Percentiles rank a stretch among this genome's conserved stretches.
phyloP scores from a whole-genome alignment of 768 basidiomycete species.

The Mrakia blollopis region DNA sequence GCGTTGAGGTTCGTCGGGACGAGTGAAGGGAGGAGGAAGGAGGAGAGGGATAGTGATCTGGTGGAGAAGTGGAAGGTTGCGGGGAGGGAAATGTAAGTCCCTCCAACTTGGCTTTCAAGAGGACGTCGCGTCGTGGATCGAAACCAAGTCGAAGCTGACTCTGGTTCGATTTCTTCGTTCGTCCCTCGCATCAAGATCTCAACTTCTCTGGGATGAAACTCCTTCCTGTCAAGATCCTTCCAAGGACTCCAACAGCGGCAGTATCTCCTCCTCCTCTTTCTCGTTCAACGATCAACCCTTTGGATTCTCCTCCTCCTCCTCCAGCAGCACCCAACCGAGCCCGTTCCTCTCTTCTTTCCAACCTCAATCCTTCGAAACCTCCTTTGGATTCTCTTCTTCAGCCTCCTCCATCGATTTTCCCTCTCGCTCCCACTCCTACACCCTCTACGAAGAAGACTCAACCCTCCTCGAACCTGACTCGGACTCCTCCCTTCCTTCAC shows the following conservation, averaged over 20 bases:
- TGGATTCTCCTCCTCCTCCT: background rate
- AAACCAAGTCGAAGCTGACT: no score
- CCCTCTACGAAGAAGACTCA: background rate
- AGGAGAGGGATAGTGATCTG: background rate
- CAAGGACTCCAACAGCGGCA: no score
- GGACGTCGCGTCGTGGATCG: no score
- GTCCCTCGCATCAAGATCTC: background rate
- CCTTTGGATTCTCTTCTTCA: constrained; percentile 1
- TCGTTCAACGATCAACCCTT: background rate
- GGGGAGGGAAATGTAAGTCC: constrained; percentile 1
- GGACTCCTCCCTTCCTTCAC: constrained; percentile 4
- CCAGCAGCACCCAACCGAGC: background rate
- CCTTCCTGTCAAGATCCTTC: background rate
- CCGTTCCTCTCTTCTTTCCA: background rate
- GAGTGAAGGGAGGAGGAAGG: background rate
- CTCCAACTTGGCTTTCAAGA: background rate
- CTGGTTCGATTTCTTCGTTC: background rate
- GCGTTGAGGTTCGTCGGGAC: constrained; percentile 2
- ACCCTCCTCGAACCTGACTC: background rate
- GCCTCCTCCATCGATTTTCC: background rate
- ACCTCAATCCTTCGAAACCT: background rate
- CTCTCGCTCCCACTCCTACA: background rate
- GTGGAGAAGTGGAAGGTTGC: constrained; percentile 15
- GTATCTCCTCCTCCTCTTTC: background rate
- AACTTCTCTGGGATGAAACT: constrained; percentile 11